These are phyloP conservation scores for Hymenotorrendiella dingleyae DNA, from an alignment of 2,329 filamentous ascomycete species.

Conservation along the genomic window DNA sequence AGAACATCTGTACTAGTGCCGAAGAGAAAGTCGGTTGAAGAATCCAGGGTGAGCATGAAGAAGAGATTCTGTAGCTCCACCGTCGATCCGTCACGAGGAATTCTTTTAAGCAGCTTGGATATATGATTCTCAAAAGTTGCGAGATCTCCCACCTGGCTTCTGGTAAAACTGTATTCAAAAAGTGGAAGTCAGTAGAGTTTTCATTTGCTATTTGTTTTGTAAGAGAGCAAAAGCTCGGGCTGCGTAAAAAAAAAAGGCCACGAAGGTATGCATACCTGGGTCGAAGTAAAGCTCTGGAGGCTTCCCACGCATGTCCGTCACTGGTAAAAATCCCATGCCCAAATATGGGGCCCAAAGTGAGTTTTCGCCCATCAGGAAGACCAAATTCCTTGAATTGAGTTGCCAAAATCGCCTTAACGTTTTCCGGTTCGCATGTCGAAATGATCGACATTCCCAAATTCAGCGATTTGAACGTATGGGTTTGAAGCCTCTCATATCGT, in stretches of 20 bases:
- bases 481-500: slow-evolving; percentile 27
- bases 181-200: no score
- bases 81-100: slow-evolving; percentile 46
- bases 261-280: no score
- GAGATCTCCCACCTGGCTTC: slow-evolving; percentile 56
- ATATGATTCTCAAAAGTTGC: slow-evolving; percentile 66
- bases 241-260: no score
- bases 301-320: slow-evolving; percentile 45
- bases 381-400: slow-evolving; percentile 51
- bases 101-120: slow-evolving; percentile 47
- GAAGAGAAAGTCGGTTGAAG: slow-evolving; percentile 52
- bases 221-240: no score
- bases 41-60: slow-evolving; percentile 44
- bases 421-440: slow-evolving; percentile 47
- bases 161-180: no score
- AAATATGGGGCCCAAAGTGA: slow-evolving; percentile 41
- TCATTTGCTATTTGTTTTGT: no score
- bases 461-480: slow-evolving; percentile 10
- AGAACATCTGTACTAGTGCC: slow-evolving; percentile 49
- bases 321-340: slow-evolving; percentile 50
- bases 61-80: slow-evolving; percentile 58
- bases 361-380: slow-evolving; percentile 39
- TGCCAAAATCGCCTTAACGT: slow-evolving; percentile 51
- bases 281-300: slow-evolving; percentile 38
- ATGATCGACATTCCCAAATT: slow-evolving; percentile 33